Evolutionary conservation across 352 stramenopile species (phyloP).

Genomic region (Pythium graminicola): DNA sequence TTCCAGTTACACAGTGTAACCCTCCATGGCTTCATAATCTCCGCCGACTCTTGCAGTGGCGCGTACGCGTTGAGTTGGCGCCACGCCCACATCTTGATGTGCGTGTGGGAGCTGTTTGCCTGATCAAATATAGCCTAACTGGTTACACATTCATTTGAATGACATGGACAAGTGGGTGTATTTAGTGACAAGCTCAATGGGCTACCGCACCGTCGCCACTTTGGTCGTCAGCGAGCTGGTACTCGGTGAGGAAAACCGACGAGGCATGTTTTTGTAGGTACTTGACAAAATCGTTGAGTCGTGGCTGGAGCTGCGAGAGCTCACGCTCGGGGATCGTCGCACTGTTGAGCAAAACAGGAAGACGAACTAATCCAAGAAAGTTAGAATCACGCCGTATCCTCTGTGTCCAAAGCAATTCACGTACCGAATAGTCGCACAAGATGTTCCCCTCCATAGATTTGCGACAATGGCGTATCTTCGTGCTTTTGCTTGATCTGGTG

Average conservation of each 20-base stretch:
- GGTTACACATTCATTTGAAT: constrained; percentile 6
- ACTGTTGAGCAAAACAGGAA: constrained; percentile 66
- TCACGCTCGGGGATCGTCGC: constrained; percentile 54
- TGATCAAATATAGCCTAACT: background rate
- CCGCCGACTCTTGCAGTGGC: constrained; percentile 1
- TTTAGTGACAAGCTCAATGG: constrained; percentile 1
- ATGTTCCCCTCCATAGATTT: constrained; percentile 91
- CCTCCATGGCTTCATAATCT: constrained; percentile 21
- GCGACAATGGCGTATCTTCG: constrained; percentile 55
- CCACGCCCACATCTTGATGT: constrained; percentile 11
- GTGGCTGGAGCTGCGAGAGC: constrained; percentile 55
- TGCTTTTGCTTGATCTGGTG: constrained; percentile 62
- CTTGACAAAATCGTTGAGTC: constrained; percentile 80
- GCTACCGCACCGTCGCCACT: constrained; percentile 29
- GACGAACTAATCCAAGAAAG: constrained; percentile 41
- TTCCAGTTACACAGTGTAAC: constrained; percentile 18
- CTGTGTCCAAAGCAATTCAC: constrained; percentile 17
- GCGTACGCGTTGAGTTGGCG: constrained; percentile 1
- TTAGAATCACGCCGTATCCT: background rate
- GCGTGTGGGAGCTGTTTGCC: background rate
- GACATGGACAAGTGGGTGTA: constrained; percentile 8
- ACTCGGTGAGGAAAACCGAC: constrained; percentile 62
- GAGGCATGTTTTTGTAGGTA: constrained; percentile 75
- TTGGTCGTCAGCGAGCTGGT: constrained; percentile 48
- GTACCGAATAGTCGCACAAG: constrained; percentile 86